phyloP scores from a whole-genome alignment of 2,329 filamentous ascomycete species.

The Microascus cirrosus region DNA sequence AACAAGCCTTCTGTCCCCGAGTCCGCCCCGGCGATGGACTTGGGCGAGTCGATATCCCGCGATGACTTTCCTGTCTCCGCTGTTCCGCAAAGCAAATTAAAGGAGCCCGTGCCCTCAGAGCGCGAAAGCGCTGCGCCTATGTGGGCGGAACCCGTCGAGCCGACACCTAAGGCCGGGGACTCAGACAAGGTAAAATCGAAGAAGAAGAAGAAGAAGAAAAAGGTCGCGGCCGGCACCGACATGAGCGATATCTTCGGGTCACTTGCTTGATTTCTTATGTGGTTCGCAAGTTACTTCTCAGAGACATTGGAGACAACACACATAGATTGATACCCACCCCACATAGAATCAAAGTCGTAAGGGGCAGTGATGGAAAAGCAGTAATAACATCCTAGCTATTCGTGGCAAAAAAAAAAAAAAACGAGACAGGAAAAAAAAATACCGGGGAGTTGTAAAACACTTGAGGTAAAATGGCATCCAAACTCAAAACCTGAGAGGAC shows the following conservation, averaged over 20 bases:
- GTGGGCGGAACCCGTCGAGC: neutral
- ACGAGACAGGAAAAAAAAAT: neutral
- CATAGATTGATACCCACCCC: neutral
- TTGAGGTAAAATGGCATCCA: neutral
- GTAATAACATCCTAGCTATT: neutral
- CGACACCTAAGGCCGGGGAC: neutral
- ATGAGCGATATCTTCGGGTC: constrained; percentile 45
- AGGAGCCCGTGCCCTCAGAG: neutral
- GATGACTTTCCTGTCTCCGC: neutral
- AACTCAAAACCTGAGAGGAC: neutral
- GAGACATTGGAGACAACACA: neutral
- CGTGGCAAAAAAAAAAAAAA: neutral
- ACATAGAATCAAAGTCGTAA: neutral
- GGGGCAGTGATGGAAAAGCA: neutral
- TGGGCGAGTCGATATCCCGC: constrained; percentile 18
- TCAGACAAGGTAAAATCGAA: constrained; percentile 18
- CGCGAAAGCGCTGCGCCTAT: neutral
- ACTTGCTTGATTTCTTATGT: constrained; percentile 17
- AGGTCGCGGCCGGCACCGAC: constrained; percentile 27
- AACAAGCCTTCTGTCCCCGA: neutral
- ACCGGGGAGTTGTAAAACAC: neutral
- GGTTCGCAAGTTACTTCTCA: neutral
- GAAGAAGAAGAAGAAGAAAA: constrained; percentile 46
- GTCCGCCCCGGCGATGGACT: constrained; percentile 9
- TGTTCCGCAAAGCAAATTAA: neutral